A percentile compares a stretch with the other conserved stretches of the same genome.
These are phyloP conservation scores for Dictyostelium brefeldianum DNA, from an alignment of 78 protist genomes.

Conservation along the genomic window DNA sequence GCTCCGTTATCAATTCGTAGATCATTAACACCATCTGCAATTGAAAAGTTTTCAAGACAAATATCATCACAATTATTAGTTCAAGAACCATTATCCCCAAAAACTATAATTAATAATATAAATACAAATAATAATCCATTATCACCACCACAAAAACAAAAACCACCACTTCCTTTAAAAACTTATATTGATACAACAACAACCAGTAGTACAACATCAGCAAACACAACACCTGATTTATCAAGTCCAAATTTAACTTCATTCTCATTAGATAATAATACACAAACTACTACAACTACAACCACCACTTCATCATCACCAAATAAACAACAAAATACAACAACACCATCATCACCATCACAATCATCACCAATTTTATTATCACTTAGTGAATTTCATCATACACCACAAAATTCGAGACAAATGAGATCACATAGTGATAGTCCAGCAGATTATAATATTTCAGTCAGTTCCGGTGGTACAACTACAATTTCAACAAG, in stretches of 20 bases:
- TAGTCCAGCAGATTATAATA: conserved; percentile 11
- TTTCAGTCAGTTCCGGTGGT: background rate
- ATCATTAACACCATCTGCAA: conserved; percentile 62
- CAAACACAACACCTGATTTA: conserved; percentile 2
- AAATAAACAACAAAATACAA: background rate
- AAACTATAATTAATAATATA: background rate
- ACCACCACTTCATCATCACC: background rate
- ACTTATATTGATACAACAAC: background rate
- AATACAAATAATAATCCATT: background rate
- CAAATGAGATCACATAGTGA: conserved; percentile 48
- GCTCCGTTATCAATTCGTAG: conserved; percentile 75
- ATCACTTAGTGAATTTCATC: background rate
- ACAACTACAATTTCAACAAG: background rate
- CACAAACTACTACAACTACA: background rate
- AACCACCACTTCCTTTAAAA: conserved; percentile 33
- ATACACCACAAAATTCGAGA: conserved; percentile 6
- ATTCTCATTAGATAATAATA: background rate
- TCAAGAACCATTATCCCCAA: conserved; percentile 23
- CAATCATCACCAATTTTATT: background rate
- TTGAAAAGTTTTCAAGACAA: conserved; percentile 19
- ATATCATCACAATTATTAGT: conserved; percentile 47
- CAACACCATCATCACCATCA: background rate
- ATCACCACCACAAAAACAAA: background rate
- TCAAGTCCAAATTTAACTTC: conserved; percentile 16
- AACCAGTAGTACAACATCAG: background rate